Evolutionary conservation across 768 basidiomycete species (phyloP).

Genomic region (Boletus insuetus): DNA sequence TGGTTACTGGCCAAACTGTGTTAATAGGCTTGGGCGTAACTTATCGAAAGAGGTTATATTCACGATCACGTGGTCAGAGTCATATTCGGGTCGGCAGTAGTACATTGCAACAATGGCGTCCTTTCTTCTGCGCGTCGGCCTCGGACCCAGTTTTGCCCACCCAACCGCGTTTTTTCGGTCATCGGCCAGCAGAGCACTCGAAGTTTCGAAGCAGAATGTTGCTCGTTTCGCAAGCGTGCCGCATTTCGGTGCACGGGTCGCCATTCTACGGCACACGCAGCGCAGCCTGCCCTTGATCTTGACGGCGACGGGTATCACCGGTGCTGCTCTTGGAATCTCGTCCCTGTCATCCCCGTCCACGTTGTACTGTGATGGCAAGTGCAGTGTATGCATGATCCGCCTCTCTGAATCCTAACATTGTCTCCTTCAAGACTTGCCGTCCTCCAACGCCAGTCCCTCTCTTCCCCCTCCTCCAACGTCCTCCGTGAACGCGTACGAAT

Average conservation of each 20-base stretch:
- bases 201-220: slow-evolving; percentile 2
- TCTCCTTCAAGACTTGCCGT: slow-evolving; percentile 7
- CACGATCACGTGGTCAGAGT: slow-evolving; percentile 21
- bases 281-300: slow-evolving; percentile 18
- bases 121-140: slow-evolving; percentile 16
- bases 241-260: background rate
- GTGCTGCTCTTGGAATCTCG: slow-evolving; percentile 46
- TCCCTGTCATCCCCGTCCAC: slow-evolving; percentile 30
- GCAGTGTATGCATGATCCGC: background rate
- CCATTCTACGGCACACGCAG: slow-evolving; percentile 2
- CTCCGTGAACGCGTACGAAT: slow-evolving; percentile 74
- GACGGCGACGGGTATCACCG: slow-evolving; percentile 35
- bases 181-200: background rate
- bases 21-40: background rate
- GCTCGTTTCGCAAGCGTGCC: background rate
- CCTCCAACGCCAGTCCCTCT: slow-evolving; percentile 8
- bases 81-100: background rate
- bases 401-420: slow-evolving; percentile 1
- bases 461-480: slow-evolving; percentile 57
- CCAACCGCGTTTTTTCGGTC: slow-evolving; percentile 1
- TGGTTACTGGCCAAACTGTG: slow-evolving; percentile 21
- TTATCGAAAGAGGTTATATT: slow-evolving; percentile 2
- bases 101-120: slow-evolving; percentile 8
- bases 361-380: slow-evolving; percentile 56
- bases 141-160: slow-evolving; percentile 9